These are phyloP conservation scores for Hanseniaspora hatyaiensis DNA, from an alignment of 805 yeast genomes.

Conservation along the genomic window DNA sequence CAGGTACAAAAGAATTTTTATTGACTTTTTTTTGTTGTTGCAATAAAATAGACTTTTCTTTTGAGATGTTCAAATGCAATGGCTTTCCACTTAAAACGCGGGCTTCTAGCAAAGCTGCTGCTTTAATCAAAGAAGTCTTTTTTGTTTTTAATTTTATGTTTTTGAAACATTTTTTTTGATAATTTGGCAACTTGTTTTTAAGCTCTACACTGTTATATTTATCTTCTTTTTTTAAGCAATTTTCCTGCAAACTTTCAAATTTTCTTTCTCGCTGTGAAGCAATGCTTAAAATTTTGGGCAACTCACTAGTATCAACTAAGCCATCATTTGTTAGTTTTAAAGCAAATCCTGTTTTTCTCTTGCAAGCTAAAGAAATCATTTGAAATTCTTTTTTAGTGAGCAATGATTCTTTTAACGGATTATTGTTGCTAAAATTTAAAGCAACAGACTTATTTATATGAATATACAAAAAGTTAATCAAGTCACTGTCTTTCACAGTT, in stretches of 20 bases:
- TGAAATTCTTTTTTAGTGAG: constrained; percentile 5
- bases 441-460: background rate
- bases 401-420: background rate
- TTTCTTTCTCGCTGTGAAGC: background rate
- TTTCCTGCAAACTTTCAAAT: background rate
- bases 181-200: background rate
- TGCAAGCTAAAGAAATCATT: constrained; percentile 4
- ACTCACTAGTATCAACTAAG: background rate
- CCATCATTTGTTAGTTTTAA: background rate
- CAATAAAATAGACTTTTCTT: too few species aligned
- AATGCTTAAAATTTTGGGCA: background rate
- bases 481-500: background rate
- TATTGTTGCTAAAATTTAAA: background rate
- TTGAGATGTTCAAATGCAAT: too few species aligned
- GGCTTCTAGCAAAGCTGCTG: too few species aligned
- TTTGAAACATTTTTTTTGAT: background rate
- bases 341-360: constrained; percentile 8
- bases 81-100: too few species aligned
- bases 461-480: background rate
- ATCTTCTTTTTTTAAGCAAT: background rate
- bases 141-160: too few species aligned
- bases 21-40: too few species aligned
- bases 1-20: too few species aligned
- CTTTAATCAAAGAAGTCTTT: too few species aligned
- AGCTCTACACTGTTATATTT: background rate